phyloP scores from a whole-genome alignment of 352 stramenopile genomes.

The Pythium guiyangense region DNA sequence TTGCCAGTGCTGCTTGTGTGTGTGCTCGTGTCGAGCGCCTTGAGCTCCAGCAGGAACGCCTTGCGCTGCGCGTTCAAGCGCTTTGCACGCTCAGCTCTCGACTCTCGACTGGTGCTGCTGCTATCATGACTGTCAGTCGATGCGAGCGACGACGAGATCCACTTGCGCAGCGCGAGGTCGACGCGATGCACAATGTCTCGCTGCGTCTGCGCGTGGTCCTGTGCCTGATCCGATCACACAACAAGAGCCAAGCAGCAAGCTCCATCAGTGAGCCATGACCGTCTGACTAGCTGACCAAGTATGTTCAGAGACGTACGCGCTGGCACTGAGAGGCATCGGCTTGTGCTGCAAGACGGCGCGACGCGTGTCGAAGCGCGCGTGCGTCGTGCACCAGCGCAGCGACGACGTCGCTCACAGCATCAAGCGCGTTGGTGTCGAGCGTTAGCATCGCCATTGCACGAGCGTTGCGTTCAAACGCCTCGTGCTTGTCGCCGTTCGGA shows the following conservation, averaged over 20 bases:
- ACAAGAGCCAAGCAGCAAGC: not conserved
- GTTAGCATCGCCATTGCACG: conserved; percentile 12
- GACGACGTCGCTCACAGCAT: not conserved
- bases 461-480: conserved; percentile 31
- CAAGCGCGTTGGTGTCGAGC: not conserved
- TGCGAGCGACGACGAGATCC: conserved; percentile 38
- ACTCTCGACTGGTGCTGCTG: conserved; percentile 1
- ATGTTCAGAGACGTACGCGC: not conserved
- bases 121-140: not conserved
- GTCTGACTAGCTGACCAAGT: no score
- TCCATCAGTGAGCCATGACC: not conserved
- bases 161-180: conserved; percentile 51
- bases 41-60: conserved; percentile 30
- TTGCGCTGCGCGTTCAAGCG: conserved; percentile 42
- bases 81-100: conserved; percentile 20
- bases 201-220: conserved; percentile 12
- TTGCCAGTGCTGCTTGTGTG: not conserved
- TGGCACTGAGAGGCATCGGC: not conserved
- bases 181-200: conserved; percentile 40
- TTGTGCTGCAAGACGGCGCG: no score
- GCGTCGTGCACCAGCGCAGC: not conserved
- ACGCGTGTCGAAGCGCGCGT: not conserved
- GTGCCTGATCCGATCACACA: not conserved
- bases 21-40: not conserved
- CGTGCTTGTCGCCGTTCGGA: conserved; percentile 13